Evolutionary conservation across 2,329 filamentous ascomycete genomes (phyloP), one percentile per base, ranked within the genome.

Genomic region (Talaromyces sp.): DNA sequence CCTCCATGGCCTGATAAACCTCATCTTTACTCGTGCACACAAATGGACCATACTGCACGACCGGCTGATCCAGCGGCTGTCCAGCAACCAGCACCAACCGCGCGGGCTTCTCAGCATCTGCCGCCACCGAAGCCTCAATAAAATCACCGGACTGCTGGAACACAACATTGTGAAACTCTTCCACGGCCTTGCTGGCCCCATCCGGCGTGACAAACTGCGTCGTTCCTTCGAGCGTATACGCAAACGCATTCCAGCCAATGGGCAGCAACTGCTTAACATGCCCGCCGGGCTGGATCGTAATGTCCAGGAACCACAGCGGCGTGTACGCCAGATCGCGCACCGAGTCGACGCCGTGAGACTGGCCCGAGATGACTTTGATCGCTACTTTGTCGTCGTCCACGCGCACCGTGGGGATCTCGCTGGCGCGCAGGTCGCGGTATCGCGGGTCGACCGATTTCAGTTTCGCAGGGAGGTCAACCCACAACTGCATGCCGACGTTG

Each of bases 281-380:
- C 54, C 91, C 92, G 58, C 93, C 93, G 0, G 93, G 92, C 69
- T 86, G 79, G 58, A 98, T 85, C 22, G 85, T 87, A 57, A 97
- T 81, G 73, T 98, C 93, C 52, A 98, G 82, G 64, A 96, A 82
- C 93, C 93, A 98, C n/a, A 98, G 92, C 0, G 95, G 95, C 1
- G 93, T 98, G 77, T 98, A 97, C 15, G 93, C 93, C 52, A 98
- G 81, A 71, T 98, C 93, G 72, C 93, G 87, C 58, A 96, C 85
- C 15, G 88, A 92, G 72, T 97, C 93, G 58, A 95, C 85, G 52
- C 91, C 93, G 70, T 92, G 88, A 59, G 87, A 88, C 72, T 89
- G 86, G 22, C 93, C 95, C 0, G 88, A 93, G 68, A 98, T 98
- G 67, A 98, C 90, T 78, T 96, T 97, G 67, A 98, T 83, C 47